Evolutionary conservation across 345 rosid species (phyloP).

Genomic region (Melaleuca quinquenervia): DNA sequence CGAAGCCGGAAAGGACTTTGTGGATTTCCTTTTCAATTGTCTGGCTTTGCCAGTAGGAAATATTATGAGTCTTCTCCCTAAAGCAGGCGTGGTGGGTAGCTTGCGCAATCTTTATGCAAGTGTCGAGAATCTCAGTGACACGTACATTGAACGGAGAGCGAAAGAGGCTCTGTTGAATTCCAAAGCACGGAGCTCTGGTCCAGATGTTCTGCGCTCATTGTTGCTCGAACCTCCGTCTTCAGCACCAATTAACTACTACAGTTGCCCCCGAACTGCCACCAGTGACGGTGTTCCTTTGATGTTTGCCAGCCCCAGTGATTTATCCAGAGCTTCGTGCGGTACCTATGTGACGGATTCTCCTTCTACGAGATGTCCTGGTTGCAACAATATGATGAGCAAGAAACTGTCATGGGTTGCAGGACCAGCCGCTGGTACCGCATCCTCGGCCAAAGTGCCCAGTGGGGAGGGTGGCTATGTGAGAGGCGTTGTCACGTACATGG

Average conservation of each 20-base stretch:
- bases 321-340: neutral
- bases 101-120: neutral
- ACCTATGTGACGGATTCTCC: neutral
- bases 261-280: neutral
- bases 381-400: neutral
- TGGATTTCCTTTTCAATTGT: neutral
- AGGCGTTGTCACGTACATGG: neutral
- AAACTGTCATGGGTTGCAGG: neutral
- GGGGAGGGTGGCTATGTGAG: neutral
- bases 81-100: neutral
- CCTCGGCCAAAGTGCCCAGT: neutral
- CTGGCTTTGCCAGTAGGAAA: conserved; percentile 10
- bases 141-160: neutral
- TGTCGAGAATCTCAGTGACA: neutral
- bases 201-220: neutral
- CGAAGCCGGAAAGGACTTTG: conserved; percentile 3
- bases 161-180: neutral
- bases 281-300: no score
- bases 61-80: neutral
- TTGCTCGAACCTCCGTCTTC: neutral
- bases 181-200: neutral
- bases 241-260: neutral
- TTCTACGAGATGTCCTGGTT: neutral
- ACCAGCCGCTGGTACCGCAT: neutral
- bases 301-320: no score